phyloP scores from a whole-genome alignment of 2,329 filamentous ascomycete genomes.

The Epichloe coenophiala region DNA sequence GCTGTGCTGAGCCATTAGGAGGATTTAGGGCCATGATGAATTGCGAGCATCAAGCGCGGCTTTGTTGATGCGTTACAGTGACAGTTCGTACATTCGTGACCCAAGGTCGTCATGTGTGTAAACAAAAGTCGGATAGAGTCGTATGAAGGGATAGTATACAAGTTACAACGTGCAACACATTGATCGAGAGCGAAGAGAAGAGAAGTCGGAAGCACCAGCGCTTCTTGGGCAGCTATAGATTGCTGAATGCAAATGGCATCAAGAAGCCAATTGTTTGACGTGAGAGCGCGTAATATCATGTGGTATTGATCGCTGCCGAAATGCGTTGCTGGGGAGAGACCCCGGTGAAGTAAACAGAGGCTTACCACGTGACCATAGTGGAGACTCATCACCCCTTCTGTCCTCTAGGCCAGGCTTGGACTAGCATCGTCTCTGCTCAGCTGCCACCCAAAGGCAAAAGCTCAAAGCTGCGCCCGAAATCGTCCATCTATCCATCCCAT shows the following conservation, averaged over 20 bases:
- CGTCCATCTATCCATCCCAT: background rate
- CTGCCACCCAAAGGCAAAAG: background rate
- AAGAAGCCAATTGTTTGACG: conserved; percentile 6
- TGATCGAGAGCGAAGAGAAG: conserved; percentile 5
- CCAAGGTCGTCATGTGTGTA: conserved; percentile 8
- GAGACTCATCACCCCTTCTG: background rate
- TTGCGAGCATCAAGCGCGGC: conserved; percentile 10
- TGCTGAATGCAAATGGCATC: conserved; percentile 14
- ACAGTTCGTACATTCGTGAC: background rate
- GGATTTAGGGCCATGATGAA: conserved; percentile 21
- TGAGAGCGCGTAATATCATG: background rate
- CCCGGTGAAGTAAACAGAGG: conserved; percentile 17
- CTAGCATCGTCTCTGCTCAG: background rate
- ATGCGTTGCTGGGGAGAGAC: conserved; percentile 15
- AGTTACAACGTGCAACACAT: background rate
- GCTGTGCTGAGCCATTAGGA: conserved; percentile 38
- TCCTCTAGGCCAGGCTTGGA: background rate
- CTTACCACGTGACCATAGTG: conserved; percentile 9
- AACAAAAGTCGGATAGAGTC: conserved; percentile 10
- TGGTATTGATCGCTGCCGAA: conserved; percentile 6
- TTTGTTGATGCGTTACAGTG: conserved; percentile 3
- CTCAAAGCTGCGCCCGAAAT: background rate
- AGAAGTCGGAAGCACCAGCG: conserved; percentile 12
- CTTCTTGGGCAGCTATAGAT: conserved; percentile 11
- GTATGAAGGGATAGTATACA: background rate